These are phyloP conservation scores for Dryadomyces quercus-mongolicae DNA, from an alignment of 2,329 filamentous ascomycete genomes.

Conservation along the genomic window DNA sequence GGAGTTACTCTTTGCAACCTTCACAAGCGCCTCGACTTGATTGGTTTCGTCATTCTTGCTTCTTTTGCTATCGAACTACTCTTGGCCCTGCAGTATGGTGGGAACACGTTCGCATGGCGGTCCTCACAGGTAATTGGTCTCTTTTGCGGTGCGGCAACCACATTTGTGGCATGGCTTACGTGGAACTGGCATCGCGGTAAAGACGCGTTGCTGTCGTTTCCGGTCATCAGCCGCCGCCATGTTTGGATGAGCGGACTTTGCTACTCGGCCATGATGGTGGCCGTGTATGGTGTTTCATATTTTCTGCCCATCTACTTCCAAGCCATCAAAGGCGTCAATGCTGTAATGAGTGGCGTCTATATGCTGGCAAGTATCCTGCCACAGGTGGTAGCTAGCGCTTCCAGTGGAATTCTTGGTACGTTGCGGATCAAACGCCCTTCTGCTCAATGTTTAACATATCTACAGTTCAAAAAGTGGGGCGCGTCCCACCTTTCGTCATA, in stretches of 20 bases:
- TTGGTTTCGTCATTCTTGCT: slow-evolving; percentile 31
- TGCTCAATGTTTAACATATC: background rate
- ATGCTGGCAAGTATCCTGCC: slow-evolving; percentile 19
- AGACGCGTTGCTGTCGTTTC: slow-evolving; percentile 17
- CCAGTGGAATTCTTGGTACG: slow-evolving; percentile 11
- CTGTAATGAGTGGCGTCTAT: slow-evolving; percentile 22
- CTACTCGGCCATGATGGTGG: slow-evolving; percentile 13
- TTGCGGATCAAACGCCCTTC: background rate
- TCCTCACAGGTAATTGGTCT: slow-evolving; percentile 28
- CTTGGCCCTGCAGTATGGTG: slow-evolving; percentile 32
- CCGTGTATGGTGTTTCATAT: slow-evolving; percentile 15
- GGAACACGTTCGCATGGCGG: slow-evolving; percentile 26
- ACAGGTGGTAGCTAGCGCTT: slow-evolving; percentile 14
- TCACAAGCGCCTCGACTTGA: slow-evolving; percentile 25
- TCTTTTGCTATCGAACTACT: slow-evolving; percentile 28
- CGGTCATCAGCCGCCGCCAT: slow-evolving; percentile 12
- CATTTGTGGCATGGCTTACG: slow-evolving; percentile 26
- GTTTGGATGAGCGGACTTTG: slow-evolving; percentile 15
- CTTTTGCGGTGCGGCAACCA: slow-evolving; percentile 23
- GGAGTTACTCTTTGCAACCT: slow-evolving; percentile 13
- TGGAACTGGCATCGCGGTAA: slow-evolving; percentile 26
- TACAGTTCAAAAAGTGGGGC: slow-evolving; percentile 17
- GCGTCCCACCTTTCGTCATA: slow-evolving; percentile 22
- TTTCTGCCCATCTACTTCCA: slow-evolving; percentile 27
- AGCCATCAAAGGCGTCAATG: slow-evolving; percentile 17